Evolutionary conservation across 2,329 filamentous ascomycete genomes (phyloP), one percentile per base, ranked within the genome.

Genomic region (Ophiosphaerella korrae): DNA sequence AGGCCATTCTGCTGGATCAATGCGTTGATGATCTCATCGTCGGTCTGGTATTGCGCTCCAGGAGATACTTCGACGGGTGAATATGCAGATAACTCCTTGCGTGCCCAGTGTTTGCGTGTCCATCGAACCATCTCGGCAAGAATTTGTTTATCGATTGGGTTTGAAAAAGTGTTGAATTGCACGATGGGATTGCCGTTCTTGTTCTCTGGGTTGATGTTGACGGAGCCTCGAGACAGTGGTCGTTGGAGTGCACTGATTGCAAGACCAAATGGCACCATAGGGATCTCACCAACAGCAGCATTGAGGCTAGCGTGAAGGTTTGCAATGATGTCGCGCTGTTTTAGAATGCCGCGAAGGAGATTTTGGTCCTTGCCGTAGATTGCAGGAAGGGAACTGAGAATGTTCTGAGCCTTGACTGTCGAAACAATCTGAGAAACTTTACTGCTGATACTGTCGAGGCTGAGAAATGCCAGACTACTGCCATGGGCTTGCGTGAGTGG

Each of bases 91-190:
- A 78, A 67, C 6, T 68, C 58, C 2, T 63, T 56, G 1, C 60
- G 60, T 11, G 63, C 60, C 61, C 69, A 71, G 50, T 73, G 73
- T 18, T 55, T 45, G 5, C 75, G 63, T 21, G 72, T 73, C 55
- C 63, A 73, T 14, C 71, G 61, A 1, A 76, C 54, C 42, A 72
- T 67, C 32, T 70, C 69, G 0, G 68, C 60, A 0, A 75, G 42
- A 23, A 76, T 60, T n/a, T 62, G 56, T 5, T 62, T 53, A 47
- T 78, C 75, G 9, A 72, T 52, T 0, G 73, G 73, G 50, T 76
- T 73, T 26, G 67, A 57, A 16, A 63, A 67, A 1, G 73, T 63
- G 45, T 68, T 68, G 50, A 62, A 74, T 32, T 72, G 56, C 7
- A 75, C 60, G 6, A 74, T 40, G 2, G 73, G 74, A 2, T 51